Percentiles rank a stretch among this genome's conserved stretches.
These are phyloP conservation scores for Striga asiatica DNA, from an alignment of 257 asterid species.

Conservation along the genomic window DNA sequence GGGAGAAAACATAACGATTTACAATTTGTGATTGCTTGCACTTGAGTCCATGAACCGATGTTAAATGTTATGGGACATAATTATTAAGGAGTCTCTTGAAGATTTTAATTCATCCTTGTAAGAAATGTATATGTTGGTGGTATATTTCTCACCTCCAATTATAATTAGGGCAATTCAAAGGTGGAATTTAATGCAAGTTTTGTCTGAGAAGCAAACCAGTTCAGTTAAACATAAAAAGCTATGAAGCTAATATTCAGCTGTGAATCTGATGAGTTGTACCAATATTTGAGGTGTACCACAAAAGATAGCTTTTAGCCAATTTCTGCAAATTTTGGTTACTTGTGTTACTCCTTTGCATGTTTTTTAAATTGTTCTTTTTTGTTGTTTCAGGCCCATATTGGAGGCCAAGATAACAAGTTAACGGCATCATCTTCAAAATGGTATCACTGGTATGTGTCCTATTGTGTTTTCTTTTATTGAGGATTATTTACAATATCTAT, in stretches of 20 bases:
- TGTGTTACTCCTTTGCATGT: neutral
- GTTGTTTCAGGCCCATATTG: constrained; percentile 58
- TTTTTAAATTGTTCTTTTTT: neutral
- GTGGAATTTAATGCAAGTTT: neutral
- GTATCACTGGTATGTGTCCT: constrained; percentile 11
- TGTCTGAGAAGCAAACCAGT: no score
- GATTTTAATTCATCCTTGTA: neutral
- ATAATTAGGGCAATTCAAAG: neutral
- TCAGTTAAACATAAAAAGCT: no score
- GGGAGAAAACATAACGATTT: neutral
- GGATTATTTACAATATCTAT: neutral
- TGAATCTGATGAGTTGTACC: neutral
- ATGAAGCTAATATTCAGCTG: neutral
- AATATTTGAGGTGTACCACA: neutral
- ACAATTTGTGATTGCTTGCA: neutral
- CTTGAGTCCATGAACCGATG: neutral
- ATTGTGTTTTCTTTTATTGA: neutral
- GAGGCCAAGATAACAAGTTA: constrained; percentile 51
- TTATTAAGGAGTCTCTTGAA: neutral
- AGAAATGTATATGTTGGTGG: neutral
- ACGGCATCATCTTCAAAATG: constrained; percentile 20
- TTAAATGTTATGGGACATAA: neutral
- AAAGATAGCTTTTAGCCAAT: neutral
- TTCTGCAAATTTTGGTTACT: neutral
- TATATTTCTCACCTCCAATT: neutral